Base-by-base conservation (phyloP, 1,139 yeast species). In the Hemisphaericaspora xylanilytica region DNA sequence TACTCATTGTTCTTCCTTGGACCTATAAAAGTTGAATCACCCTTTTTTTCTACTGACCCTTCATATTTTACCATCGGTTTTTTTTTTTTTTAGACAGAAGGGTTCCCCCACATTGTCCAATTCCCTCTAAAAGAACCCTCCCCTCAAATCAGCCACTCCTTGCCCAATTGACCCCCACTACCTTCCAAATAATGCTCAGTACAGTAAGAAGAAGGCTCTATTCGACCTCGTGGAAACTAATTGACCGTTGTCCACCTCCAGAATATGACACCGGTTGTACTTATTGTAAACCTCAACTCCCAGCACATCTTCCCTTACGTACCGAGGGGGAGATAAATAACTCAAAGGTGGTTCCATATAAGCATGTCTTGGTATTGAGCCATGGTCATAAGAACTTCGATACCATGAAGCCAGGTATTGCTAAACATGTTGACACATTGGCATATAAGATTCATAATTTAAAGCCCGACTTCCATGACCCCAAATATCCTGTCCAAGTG, bases 211-310 rank as follows among this genome's bases (percentile, higher is more conserved):
- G 41, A 28, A 34, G 50, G 21, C 27, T 34, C 14, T 36, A 37
- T 15, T 37, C 46, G 18, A 44, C 41, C 24, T 32, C 33, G 9
- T 43, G 44, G 47, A 35, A 28, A 28, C 17, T 43, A 11, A 22
- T 43, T 4, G 39, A 41, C 6, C 20, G 28, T 7, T 78, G 85
- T 47, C 85, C 86, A 0, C 53, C 58, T 6, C 84, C 85, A 0
- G 45, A 37, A 8, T 60, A 61, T 37, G 83, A 80, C 44, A 78
- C 85, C 0, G 86, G 85, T 0, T 81, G 87, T 52, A 79, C 85
- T 0, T 67, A 61, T 46, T 82, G 90, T 49, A 54, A 58, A 42
- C 81, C 79, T 0, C 53, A 55, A 16, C 66, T 75, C 28, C 78
- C 80, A 1, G 37, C 43, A 1, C 65, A 58, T 18, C 64, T 67